Base-by-base conservation (phyloP, 352 stramenopile species). In the Phytophthora sansomeana region DNA sequence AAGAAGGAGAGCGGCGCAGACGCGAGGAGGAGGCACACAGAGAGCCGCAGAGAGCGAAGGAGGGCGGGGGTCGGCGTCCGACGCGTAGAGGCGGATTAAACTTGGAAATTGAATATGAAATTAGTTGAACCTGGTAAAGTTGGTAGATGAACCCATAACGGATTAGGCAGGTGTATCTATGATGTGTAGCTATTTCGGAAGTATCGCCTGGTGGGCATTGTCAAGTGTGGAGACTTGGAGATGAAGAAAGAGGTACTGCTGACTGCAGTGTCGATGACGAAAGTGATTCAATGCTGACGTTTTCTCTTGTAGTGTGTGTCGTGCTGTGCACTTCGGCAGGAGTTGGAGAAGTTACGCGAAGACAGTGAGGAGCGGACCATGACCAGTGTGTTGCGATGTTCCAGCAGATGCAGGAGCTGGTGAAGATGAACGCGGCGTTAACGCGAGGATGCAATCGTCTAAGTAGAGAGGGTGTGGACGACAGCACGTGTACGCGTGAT, bases 401-500 rank as follows among this genome's bases (percentile, higher is more conserved):
- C 41, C 69, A 83, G 35, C 72, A 81, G 21, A 77, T 88, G 64
- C 63, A 88, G 60, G 60, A 67, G 24, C 64, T 88, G 24, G 77
- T 72, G 30, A 57, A 48, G 13, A 60, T 86, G 14, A 86, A 86
- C 30, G 32, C 64, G 29, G 59, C 67, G 14, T 46, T 80, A 0
- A 19, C 54, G 8, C 30, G 49, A 3, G 19, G 47, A 1, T 62
- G 33, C 6, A 65, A 49, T 0, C 30, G n/a, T n/a, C 19, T 8
- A 14, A 13, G 21, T 33, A 26, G n/a, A 16, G 28, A n/a, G 3
- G 28, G 35, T 6, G 28, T 36, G 0, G 38, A 49, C 1, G 33
- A 26, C 13, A 58, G 4, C 8, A 14, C 10, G 28, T 53, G 3
- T 17, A 49, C 10, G 16, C 26, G n/a, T 21, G 21, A 48, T 13